Evolutionary conservation across 2,329 filamentous ascomycete genomes (phyloP).

Genomic region (Xylariaceae sp.): DNA sequence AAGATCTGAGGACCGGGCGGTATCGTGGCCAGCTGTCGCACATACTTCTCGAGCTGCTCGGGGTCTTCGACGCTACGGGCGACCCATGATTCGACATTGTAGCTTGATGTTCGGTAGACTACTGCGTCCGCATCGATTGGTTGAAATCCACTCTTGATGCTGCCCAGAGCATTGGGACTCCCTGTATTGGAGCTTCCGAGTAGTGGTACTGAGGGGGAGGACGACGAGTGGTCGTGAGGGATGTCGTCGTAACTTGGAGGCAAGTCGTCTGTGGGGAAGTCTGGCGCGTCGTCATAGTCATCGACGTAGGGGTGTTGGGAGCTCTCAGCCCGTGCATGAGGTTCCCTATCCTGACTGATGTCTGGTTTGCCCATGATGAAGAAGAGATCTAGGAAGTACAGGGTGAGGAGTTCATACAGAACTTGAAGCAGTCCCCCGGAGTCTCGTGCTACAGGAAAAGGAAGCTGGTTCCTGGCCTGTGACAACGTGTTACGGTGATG

Average conservation of each 20-base stretch:
- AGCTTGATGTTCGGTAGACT: too few species aligned
- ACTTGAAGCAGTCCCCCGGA: neutral
- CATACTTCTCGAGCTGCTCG: constrained; percentile 38
- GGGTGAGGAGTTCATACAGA: neutral
- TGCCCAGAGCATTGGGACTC: too few species aligned
- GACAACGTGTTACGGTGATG: neutral
- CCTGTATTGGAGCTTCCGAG: too few species aligned
- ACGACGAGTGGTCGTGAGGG: constrained; percentile 19
- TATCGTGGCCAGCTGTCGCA: constrained; percentile 38
- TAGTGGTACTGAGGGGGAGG: constrained; percentile 8
- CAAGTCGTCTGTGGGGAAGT: constrained; percentile 25
- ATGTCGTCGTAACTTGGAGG: constrained; percentile 28
- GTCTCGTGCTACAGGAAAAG: neutral
- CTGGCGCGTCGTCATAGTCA: constrained; percentile 24
- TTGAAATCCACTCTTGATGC: too few species aligned
- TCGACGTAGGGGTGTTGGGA: constrained; percentile 12
- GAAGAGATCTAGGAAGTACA: constrained; percentile 10
- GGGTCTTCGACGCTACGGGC: constrained; percentile 41
- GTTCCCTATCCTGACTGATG: constrained; percentile 1
- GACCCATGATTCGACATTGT: constrained; percentile 41
- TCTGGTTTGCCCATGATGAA: constrained; percentile 29
- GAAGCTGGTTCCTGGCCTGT: neutral
- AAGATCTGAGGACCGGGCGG: constrained; percentile 51
- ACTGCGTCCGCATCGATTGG: too few species aligned
- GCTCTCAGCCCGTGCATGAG: constrained; percentile 21